Conservation (phyloP, 306 rosid genomes). For the Dalbergia cochinchinensis region DNA sequence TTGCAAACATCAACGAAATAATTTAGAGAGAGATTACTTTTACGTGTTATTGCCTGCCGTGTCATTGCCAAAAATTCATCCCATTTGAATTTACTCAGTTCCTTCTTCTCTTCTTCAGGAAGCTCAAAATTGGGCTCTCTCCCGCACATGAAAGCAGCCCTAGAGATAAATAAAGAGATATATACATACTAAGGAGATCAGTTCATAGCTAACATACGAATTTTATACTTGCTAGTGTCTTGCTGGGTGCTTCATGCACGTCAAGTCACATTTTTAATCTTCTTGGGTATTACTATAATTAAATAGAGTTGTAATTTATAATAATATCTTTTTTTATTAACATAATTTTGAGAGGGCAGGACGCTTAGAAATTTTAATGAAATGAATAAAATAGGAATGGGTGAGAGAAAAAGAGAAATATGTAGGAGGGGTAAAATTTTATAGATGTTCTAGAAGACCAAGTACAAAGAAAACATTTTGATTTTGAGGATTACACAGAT, state of each 20-base stretch:
- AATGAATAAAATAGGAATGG: too few relatives aligned
- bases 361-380: too few relatives aligned
- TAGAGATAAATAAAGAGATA: slow-evolving; percentile 40
- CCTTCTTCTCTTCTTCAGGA: slow-evolving; percentile 74
- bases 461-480: slow-evolving; percentile 14
- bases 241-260: too few relatives aligned
- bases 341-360: too few relatives aligned
- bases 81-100: slow-evolving; percentile 80
- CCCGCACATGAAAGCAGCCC: slow-evolving; percentile 98
- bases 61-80: slow-evolving; percentile 88
- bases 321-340: too few relatives aligned
- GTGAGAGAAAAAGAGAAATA: too few relatives aligned
- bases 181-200: not conserved
- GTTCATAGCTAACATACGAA: not conserved
- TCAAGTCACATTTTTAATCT: too few relatives aligned
- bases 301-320: too few relatives aligned
- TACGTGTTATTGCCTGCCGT: slow-evolving; percentile 77
- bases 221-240: too few relatives aligned
- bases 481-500: slow-evolving; percentile 4
- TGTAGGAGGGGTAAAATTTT: too few relatives aligned
- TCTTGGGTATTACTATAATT: too few relatives aligned
- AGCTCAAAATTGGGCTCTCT: slow-evolving; percentile 96
- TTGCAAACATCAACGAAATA: not conserved
- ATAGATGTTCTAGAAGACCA: not conserved
- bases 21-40: slow-evolving; percentile 61